Base-by-base conservation (phyloP, 2,329 filamentous ascomycete genomes). In the Escovopsis sp. region DNA sequence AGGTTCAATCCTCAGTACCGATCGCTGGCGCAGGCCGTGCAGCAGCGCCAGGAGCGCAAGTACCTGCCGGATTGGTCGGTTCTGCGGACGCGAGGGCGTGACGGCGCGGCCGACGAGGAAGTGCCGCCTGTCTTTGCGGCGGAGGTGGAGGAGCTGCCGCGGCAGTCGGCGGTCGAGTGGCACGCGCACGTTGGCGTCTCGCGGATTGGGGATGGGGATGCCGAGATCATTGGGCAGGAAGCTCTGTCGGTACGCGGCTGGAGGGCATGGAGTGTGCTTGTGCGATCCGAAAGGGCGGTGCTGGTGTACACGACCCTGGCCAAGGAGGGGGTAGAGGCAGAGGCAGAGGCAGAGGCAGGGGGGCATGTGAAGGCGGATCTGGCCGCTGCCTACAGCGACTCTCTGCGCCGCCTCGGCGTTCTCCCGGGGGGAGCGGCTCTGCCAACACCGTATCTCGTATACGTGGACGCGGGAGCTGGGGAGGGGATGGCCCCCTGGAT, bases 141-240 rank as follows among this genome's bases (percentile, higher is more conserved):
- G 1, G 78, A 91, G 54, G 82, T 95, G 2, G 72, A 80, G 36
- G 74, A 79, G 49, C 68, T 98, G 11, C 91, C 91, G 1, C 74
- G 85, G 18, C 68, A 66, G 12, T 81, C 82, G 26, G 69, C 69
- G 33, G 75, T 95, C 10, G 91, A 98, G 64, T 98, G 89, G 88
- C 81, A 85, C 51, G 80, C 71, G 1, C 73, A 81, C 44, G 56
- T 75, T 3, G 83, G 85, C 0, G 59, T 82, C 6, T 58, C 59
- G 9, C 44, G 49, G 23, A 46, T 65, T 4, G 46, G 49, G 4
- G 53, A 59, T 39, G 44, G 52, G 12, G 53, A 50, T 4, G 53
- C 53, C 30, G 55, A 58, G 45, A 48, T 58, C 38, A 36, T 50
- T 10, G 44, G 43, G 23, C 43, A 48, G 19, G 39, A 44, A 9